Percentiles rank a stretch among this genome's conserved stretches.
phyloP scores from a whole-genome alignment of 371 early-diverging fungal genomes.

The Mortierella sp. region DNA sequence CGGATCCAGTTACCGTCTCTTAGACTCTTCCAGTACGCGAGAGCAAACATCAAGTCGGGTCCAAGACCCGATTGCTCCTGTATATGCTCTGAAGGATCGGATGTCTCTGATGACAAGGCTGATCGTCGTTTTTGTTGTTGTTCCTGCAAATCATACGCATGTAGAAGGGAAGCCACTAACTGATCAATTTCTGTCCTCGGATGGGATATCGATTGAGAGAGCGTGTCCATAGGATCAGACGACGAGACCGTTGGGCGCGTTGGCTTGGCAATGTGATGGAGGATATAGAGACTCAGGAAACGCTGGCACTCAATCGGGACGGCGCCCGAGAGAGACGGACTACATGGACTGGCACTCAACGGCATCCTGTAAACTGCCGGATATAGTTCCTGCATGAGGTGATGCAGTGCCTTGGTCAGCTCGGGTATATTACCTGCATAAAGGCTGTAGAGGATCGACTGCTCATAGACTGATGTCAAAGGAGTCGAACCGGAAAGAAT shows the following conservation, averaged over 20 bases:
- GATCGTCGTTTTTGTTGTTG: neutral
- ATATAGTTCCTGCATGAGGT: conserved; percentile 41
- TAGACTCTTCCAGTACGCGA: conserved; percentile 41
- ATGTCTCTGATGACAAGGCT: neutral
- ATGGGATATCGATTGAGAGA: conserved; percentile 8
- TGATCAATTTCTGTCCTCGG: conserved; percentile 35
- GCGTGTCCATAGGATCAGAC: neutral
- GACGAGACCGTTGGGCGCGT: neutral
- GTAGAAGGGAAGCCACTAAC: conserved; percentile 18
- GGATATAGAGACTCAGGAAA: conserved; percentile 38
- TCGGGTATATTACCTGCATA: conserved; percentile 47
- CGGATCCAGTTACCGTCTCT: conserved; percentile 33
- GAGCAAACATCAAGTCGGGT: conserved; percentile 14
- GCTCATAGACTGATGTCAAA: conserved; percentile 39
- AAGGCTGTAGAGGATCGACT: conserved; percentile 39
- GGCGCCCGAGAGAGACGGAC: too few relatives aligned
- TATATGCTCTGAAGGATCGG: too few relatives aligned
- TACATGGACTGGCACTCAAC: neutral
- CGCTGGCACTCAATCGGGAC: conserved; percentile 26
- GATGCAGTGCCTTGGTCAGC: conserved; percentile 45
- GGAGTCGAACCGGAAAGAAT: neutral
- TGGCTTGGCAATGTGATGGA: conserved; percentile 30
- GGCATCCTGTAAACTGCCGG: conserved; percentile 15
- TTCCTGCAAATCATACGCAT: conserved; percentile 14
- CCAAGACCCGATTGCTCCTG: neutral